Base-by-base conservation (phyloP, 2,329 filamentous ascomycete genomes). In the Paramyrothecium roridum region DNA sequence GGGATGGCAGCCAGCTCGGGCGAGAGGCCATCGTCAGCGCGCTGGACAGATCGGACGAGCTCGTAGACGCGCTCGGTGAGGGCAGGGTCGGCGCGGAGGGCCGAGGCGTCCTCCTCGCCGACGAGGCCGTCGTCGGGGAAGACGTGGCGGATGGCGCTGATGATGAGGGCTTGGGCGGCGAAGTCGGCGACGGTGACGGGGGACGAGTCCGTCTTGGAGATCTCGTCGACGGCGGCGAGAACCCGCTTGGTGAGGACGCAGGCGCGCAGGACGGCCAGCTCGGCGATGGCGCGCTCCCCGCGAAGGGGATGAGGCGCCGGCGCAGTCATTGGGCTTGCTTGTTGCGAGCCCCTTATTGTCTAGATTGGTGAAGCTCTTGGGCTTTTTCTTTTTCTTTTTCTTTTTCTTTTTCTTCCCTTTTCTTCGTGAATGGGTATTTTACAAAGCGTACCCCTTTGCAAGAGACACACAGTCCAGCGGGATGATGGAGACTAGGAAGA, bases 121-220 rank as follows among this genome's bases (percentile, higher is more conserved):
- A 88, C 73, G 59, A 86, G 85, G n/a, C 65, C 64, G 61, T 87
- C 84, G 2, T 68, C 58, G 0, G 83, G 83, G 60, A 84, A 86
- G 49, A 69, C 74, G 26, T 70, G 67, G 62, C 79, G 81, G 48
- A 87, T 70, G 26, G 81, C 78, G 54, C 73, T 74, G 61, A 86
- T 86, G 61, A 88, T 76, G 37, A 87, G 72, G 11, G 84, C 83
- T 66, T 88, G 84, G 2, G 82, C 80, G 45, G 82, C 84, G 63
- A 87, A 86, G 65, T 87, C 84, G 56, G 83, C 84, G 40, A 85
- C 78, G 1, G 85, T 87, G 52, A 88, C 85, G 22, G 84, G 84
- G 0, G 79, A 80, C 50, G 76, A 71, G 65, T 87, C 84, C 54
- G 73, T 74, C 65, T 87, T 87, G 63, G 80, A 76, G 52, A 85